phyloP scores from a whole-genome alignment of 805 yeast species.

The Kodamaea neixiangensis region DNA sequence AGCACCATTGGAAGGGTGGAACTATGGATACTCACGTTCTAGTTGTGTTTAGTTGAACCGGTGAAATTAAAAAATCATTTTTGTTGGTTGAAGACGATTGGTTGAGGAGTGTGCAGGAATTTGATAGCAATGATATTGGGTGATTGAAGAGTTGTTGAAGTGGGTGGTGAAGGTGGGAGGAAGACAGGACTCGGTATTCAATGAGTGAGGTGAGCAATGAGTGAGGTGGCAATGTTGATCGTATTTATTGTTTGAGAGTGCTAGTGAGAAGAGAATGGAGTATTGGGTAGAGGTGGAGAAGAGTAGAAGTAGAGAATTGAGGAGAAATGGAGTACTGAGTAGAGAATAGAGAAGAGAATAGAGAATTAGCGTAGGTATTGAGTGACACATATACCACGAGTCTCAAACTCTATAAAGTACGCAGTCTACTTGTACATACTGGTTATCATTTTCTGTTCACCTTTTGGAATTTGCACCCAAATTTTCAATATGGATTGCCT shows the following conservation, averaged over 20 bases:
- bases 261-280: not conserved
- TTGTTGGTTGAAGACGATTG: constrained; percentile 4
- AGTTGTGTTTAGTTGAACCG: constrained; percentile 1
- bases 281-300: too few relatives aligned
- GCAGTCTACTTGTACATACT: too few relatives aligned
- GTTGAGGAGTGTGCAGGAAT: constrained; percentile 3
- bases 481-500: too few relatives aligned
- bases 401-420: too few relatives aligned
- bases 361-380: too few relatives aligned
- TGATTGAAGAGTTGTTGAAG: not conserved
- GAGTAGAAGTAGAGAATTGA: too few relatives aligned
- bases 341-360: too few relatives aligned
- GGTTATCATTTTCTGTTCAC: not conserved
- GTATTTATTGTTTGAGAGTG: too few relatives aligned
- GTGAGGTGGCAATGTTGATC: too few relatives aligned
- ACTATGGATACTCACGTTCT: not conserved
- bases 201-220: not conserved
- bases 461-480: not conserved
- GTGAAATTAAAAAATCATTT: constrained; percentile 1
- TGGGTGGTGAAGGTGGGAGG: not conserved
- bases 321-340: too few relatives aligned
- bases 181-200: too few relatives aligned
- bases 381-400: too few relatives aligned
- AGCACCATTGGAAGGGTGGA: not conserved
- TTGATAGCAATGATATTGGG: not conserved